Percentiles rank a stretch among this genome's conserved stretches.
These are phyloP conservation scores for Ceratobasidium sp. DNA, from an alignment of 1,284 basidiomycete genomes.

Conservation along the genomic window DNA sequence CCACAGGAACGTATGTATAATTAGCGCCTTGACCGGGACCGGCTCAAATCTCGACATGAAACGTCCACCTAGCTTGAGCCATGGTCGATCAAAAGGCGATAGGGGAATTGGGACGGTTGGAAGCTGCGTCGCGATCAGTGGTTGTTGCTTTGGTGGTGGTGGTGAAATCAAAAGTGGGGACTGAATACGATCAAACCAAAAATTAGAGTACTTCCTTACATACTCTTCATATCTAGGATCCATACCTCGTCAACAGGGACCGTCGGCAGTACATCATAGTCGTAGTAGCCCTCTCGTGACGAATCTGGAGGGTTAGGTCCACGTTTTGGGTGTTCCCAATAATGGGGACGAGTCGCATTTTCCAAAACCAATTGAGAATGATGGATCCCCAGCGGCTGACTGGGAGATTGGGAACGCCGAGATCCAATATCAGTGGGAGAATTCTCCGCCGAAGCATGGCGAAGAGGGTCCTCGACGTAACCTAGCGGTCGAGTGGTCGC, in stretches of 20 bases:
- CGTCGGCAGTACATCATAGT: slow-evolving; percentile 3
- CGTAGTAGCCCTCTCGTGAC: neutral
- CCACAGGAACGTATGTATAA: slow-evolving; percentile 33
- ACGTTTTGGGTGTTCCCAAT: neutral
- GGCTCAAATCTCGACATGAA: slow-evolving; percentile 40
- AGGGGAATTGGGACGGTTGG: slow-evolving; percentile 34
- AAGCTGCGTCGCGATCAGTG: slow-evolving; percentile 9
- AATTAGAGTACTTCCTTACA: neutral
- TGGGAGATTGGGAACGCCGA: slow-evolving; percentile 1
- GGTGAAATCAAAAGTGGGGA: slow-evolving; percentile 21
- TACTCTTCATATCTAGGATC: neutral
- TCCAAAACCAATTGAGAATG: neutral
- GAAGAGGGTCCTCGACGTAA: neutral
- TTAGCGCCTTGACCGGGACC: neutral
- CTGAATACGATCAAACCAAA: neutral
- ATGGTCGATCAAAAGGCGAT: neutral
- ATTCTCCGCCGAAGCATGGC: neutral
- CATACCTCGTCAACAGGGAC: slow-evolving; percentile 16
- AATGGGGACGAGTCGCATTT: neutral
- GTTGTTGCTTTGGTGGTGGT: slow-evolving; percentile 1
- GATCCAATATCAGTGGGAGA: neutral
- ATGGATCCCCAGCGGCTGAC: neutral
- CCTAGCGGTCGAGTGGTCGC: neutral
- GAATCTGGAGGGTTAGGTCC: neutral
- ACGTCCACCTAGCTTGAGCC: neutral